Evolutionary conservation across 2,329 filamentous ascomycete genomes (phyloP).

Genomic region (Fusarium agapanthi): DNA sequence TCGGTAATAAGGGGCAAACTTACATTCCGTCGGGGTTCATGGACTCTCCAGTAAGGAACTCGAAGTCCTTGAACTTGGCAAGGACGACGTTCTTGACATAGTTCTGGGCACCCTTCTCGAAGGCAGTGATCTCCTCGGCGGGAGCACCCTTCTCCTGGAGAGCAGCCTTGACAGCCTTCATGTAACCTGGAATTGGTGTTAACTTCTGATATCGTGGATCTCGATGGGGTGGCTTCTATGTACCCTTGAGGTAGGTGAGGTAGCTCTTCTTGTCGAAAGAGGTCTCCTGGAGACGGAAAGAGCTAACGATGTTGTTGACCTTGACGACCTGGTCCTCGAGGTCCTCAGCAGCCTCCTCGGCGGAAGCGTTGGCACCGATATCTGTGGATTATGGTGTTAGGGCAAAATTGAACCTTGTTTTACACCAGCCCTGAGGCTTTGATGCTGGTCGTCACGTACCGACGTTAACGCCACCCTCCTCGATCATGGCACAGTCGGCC

Average conservation of each 20-base stretch:
- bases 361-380: slow-evolving; percentile 95
- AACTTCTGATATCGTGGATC: background rate
- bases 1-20: slow-evolving; percentile 49
- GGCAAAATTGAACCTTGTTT: background rate
- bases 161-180: slow-evolving; percentile 84
- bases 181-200: slow-evolving; percentile 69
- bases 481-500: slow-evolving; percentile 91
- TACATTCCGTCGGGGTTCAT: slow-evolving; percentile 96
- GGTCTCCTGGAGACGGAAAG: slow-evolving; percentile 86
- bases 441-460: slow-evolving; percentile 60
- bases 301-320: slow-evolving; percentile 93
- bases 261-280: slow-evolving; percentile 89
- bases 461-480: slow-evolving; percentile 76
- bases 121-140: slow-evolving; percentile 75
- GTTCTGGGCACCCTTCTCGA: slow-evolving; percentile 77
- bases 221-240: slow-evolving; percentile 33
- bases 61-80: slow-evolving; percentile 92
- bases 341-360: slow-evolving; percentile 84
- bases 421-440: background rate
- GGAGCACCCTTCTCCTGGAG: slow-evolving; percentile 70
- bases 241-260: slow-evolving; percentile 86
- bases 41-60: slow-evolving; percentile 91
- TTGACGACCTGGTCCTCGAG: slow-evolving; percentile 74
- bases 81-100: slow-evolving; percentile 86
- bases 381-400: slow-evolving; percentile 57